Base-by-base conservation (phyloP, 108 stramenopile species). In the Cyclotella kingstonii region DNA sequence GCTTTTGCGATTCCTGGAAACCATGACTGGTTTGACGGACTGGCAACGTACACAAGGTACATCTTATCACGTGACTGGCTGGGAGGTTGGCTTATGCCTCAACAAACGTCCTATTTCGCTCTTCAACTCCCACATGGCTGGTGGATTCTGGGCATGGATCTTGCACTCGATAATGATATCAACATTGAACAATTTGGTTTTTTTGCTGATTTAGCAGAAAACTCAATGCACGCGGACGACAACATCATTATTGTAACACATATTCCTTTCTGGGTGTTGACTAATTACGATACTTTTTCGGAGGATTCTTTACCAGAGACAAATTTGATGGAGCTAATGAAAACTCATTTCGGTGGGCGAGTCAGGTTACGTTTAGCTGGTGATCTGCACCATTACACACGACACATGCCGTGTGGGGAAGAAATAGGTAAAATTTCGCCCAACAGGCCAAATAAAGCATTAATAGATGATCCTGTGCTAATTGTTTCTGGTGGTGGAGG, bases 11-110 rank as follows among this genome's bases (percentile, higher is more conserved):
- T 79, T 18, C 84, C 84, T 17, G 84, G 84, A 1, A 85, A 85
- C 21, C 84, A 85, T 63, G 84, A 85, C 41, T 85, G 84, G 84
- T 82, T 81, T 52, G 84, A 85, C 63, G 84, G 84, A 4, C 71
- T 85, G 8, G 59, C 65, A 9, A 82, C 81, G 11, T 85, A 73
- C 39, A 77, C 77, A 8, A 67, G 80, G 38, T 81, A 78, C 39
- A 77, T 85, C 43, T 55, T 82, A 46, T 70, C 63, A 11, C 58
- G 81, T 11, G 84, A 85, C 44, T 82, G 76, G 76, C 75, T 85
- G 3, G 84, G 84, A 0, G 84, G 81, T 10, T 85, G 84, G 84
- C 44, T 80, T 4, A 78, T 85, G 71, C 84, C 84, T 8, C 84
- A 85, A 38, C 33, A 59, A 45, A 68, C 79, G 17, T 78, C 76